A percentile compares a stretch with the other conserved stretches of the same genome.
Evolutionary conservation across 1,139 yeast genomes (phyloP).

Genomic region (Magnusiomyces fungicola): DNA sequence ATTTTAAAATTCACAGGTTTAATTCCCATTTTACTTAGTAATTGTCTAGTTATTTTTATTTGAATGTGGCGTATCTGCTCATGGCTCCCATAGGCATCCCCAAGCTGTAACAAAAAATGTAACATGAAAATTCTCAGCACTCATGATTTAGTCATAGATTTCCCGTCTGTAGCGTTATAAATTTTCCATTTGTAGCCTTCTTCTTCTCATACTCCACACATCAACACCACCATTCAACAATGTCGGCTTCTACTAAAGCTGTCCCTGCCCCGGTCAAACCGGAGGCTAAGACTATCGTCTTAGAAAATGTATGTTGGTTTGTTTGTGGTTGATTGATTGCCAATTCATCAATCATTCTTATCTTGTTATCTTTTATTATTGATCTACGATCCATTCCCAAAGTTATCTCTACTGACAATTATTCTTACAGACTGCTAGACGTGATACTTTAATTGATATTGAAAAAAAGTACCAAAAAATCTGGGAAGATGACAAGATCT

Average conservation of each 20-base stretch:
- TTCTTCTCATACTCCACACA: too few relatives aligned
- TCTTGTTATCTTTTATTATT: background rate
- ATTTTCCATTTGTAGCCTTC: too few relatives aligned
- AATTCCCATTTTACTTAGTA: too few relatives aligned
- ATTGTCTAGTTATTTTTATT: too few relatives aligned
- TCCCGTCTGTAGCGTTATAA: too few relatives aligned
- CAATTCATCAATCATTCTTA: background rate
- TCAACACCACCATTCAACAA: too few relatives aligned
- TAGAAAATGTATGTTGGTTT: conserved; percentile 34
- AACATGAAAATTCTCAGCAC: too few relatives aligned
- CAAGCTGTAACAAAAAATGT: background rate
- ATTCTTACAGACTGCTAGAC: conserved; percentile 56
- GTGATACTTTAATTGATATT: conserved; percentile 85
- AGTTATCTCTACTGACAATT: background rate
- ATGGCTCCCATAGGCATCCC: too few relatives aligned
- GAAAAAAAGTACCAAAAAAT: conserved; percentile 82
- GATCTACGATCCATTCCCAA: too few relatives aligned
- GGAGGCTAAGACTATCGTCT: conserved; percentile 33
- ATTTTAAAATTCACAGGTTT: too few relatives aligned
- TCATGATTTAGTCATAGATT: too few relatives aligned
- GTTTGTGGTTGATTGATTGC: background rate
- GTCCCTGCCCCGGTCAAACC: conserved; percentile 12
- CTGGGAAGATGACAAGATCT: conserved; percentile 81
- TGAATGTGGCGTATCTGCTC: too few relatives aligned
- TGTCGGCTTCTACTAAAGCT: conserved; percentile 12